A percentile compares a stretch with the other conserved stretches of the same genome.
These are phyloP conservation scores for Coemansia sp. DNA, from an alignment of 192 early-diverging fungal species.

Conservation along the genomic window DNA sequence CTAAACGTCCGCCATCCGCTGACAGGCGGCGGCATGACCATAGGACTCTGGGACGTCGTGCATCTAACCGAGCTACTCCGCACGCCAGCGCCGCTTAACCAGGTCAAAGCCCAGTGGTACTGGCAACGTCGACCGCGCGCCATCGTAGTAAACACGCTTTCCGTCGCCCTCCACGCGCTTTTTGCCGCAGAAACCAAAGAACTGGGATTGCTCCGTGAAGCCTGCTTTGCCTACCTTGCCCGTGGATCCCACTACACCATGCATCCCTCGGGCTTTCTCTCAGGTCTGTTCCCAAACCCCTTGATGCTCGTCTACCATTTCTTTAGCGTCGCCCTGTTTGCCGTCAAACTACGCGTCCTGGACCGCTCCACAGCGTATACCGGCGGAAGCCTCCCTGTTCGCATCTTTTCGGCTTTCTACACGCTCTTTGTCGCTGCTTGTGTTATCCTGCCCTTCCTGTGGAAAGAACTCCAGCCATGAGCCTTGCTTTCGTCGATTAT, in stretches of 20 bases:
- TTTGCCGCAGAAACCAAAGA: constrained; percentile 76
- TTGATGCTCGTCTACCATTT: constrained; percentile 82
- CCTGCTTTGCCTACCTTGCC: constrained; percentile 84
- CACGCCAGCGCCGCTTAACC: constrained; percentile 45
- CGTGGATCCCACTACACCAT: constrained; percentile 77
- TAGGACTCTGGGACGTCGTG: constrained; percentile 89
- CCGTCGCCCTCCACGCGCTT: constrained; percentile 85
- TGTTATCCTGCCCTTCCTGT: constrained; percentile 54
- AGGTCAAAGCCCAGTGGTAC: constrained; percentile 61
- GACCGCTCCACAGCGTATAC: constrained; percentile 17
- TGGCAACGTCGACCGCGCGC: constrained; percentile 74
- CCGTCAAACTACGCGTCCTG: constrained; percentile 28
- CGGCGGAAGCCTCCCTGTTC: constrained; percentile 17
- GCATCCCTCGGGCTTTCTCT: constrained; percentile 81
- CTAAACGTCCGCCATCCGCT: constrained; percentile 95
- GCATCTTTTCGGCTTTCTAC: constrained; percentile 37
- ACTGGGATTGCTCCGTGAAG: constrained; percentile 71
- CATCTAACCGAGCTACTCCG: constrained; percentile 63
- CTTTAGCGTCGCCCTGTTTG: constrained; percentile 78
- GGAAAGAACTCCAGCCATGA: constrained; percentile 38
- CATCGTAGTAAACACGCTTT: constrained; percentile 82
- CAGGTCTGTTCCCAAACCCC: constrained; percentile 76
- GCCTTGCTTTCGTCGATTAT: too few relatives aligned
- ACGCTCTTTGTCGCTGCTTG: constrained; percentile 55
- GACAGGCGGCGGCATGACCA: constrained; percentile 97